These are phyloP conservation scores for Neospermospora avenae DNA, from an alignment of 2,329 filamentous ascomycete species.

Conservation along the genomic window DNA sequence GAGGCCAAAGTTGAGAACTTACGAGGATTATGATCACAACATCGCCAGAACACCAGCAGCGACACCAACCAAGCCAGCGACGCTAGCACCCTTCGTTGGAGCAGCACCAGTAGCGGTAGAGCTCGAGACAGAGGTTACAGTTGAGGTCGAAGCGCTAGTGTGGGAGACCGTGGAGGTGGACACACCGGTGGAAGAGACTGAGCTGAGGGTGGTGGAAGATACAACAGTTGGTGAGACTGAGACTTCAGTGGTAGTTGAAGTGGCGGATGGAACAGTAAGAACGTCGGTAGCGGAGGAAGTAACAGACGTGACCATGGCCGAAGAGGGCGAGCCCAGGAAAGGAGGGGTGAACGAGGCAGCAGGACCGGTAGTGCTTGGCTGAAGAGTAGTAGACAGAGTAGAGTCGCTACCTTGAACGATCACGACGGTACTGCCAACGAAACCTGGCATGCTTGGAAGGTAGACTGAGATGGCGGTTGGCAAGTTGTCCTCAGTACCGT, in stretches of 20 bases:
- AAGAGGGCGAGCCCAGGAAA: neutral
- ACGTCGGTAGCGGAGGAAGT: neutral
- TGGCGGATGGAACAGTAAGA: neutral
- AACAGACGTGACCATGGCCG: neutral
- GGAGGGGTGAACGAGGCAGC: neutral
- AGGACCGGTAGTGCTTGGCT: neutral
- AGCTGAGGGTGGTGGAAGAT: neutral
- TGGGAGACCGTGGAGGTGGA: neutral
- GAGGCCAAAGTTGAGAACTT: neutral
- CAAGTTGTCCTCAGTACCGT: neutral
- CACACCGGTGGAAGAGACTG: neutral
- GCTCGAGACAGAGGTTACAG: neutral
- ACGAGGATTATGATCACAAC: neutral
- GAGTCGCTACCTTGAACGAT: neutral
- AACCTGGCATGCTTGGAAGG: neutral
- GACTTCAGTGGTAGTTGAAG: neutral
- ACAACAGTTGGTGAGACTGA: neutral
- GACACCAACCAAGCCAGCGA: conserved; percentile 3
- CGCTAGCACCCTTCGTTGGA: neutral
- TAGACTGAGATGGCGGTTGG: neutral
- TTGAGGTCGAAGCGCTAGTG: neutral
- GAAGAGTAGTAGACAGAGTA: neutral
- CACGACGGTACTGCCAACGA: neutral
- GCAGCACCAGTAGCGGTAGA: conserved; percentile 1
- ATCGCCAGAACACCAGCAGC: neutral